Evolutionary conservation across 2,329 filamentous ascomycete species (phyloP).

Genomic region (Sporothrix brasiliensis): DNA sequence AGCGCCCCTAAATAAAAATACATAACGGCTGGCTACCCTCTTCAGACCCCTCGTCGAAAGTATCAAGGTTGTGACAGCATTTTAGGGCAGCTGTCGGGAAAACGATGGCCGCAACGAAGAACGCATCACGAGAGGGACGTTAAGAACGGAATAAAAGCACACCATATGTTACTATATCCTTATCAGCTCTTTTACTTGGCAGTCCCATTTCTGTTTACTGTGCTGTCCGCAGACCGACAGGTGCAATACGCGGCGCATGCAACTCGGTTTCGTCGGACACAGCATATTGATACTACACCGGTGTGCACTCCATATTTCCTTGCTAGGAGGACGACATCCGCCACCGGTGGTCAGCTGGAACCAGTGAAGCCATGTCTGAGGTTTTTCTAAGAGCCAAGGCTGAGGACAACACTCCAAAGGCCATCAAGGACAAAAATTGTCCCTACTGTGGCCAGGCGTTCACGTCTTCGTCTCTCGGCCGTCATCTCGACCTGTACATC

Average conservation of each 20-base stretch:
- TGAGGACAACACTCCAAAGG: conserved; percentile 47
- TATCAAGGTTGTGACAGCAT: conserved; percentile 1
- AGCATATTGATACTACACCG: background rate
- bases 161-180: background rate
- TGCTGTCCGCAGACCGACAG: background rate
- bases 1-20: conserved; percentile 27
- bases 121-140: background rate
- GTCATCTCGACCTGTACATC: conserved; percentile 92
- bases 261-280: background rate
- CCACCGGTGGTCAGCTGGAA: background rate
- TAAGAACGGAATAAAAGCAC: background rate
- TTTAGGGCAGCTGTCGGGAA: background rate
- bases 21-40: conserved; percentile 18
- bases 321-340: background rate
- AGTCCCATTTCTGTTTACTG: background rate
- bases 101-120: background rate
- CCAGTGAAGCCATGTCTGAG: conserved; percentile 39
- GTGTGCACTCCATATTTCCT: background rate
- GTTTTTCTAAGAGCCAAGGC: conserved; percentile 35
- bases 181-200: background rate
- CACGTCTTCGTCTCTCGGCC: conserved; percentile 89
- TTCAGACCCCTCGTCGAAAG: background rate
- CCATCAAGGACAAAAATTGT: conserved; percentile 83
- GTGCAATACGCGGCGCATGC: background rate
- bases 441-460: conserved; percentile 88